Evolutionary conservation across 2,329 filamentous ascomycete species (phyloP).

Genomic region (Dactylonectria estremocensis): DNA sequence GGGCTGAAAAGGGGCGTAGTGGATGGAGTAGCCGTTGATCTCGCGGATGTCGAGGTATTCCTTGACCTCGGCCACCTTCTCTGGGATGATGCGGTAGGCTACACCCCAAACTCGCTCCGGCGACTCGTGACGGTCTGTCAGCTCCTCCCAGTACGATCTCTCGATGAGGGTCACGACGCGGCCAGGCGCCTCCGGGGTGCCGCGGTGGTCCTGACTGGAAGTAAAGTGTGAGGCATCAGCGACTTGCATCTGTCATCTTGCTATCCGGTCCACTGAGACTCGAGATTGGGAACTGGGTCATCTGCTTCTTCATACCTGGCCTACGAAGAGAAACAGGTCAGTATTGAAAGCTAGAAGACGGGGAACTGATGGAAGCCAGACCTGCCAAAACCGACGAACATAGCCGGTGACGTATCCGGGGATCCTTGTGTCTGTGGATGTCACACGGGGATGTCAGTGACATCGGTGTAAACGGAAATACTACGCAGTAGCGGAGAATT

Average conservation of each 20-base stretch:
- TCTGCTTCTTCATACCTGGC: constrained; percentile 51
- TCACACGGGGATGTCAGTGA: constrained; percentile 21
- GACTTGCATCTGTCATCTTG: background rate
- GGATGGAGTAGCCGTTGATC: constrained; percentile 97
- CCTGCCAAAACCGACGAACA: constrained; percentile 98
- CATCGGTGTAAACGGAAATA: background rate
- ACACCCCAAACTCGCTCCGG: constrained; percentile 88
- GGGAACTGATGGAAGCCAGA: constrained; percentile 61
- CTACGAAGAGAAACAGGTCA: constrained; percentile 41
- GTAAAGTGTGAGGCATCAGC: constrained; percentile 26
- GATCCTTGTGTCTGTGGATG: constrained; percentile 80
- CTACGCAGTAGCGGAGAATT: constrained; percentile 7
- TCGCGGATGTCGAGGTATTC: constrained; percentile 95
- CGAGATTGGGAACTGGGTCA: background rate
- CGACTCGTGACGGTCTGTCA: constrained; percentile 77
- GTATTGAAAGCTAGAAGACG: constrained; percentile 7
- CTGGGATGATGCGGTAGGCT: constrained; percentile 85
- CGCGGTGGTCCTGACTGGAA: constrained; percentile 90
- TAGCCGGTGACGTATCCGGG: constrained; percentile 95
- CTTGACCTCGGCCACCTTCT: constrained; percentile 84
- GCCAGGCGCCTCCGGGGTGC: constrained; percentile 88
- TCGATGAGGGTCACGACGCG: constrained; percentile 95
- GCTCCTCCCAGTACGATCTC: constrained; percentile 83
- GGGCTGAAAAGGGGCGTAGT: constrained; percentile 87
- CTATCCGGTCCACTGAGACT: background rate